Conservation (phyloP, 2,329 filamentous ascomycete species). For the Paramyrothecium sp. region DNA sequence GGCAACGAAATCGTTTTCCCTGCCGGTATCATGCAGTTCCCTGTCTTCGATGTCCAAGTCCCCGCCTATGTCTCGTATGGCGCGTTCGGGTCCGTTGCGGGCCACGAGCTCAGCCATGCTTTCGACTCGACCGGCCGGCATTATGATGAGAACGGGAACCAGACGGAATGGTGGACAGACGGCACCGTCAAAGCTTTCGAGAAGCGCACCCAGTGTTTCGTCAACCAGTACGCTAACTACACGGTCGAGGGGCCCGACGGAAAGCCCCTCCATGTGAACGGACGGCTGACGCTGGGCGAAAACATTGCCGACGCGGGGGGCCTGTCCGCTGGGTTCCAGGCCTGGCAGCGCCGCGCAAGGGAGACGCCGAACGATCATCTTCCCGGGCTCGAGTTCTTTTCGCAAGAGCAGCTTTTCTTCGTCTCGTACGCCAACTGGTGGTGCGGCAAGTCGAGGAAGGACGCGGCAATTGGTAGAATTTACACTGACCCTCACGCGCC, state of each 20-base stretch:
- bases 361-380: constrained; percentile 51
- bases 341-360: constrained; percentile 60
- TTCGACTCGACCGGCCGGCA: constrained; percentile 66
- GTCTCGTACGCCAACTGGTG: constrained; percentile 63
- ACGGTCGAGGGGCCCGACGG: constrained; percentile 55
- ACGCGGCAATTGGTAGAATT: constrained; percentile 54
- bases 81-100: constrained; percentile 65
- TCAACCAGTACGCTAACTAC: constrained; percentile 65
- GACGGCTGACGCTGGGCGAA: constrained; percentile 62
- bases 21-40: constrained; percentile 64
- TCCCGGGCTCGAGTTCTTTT: constrained; percentile 61
- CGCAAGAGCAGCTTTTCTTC: constrained; percentile 69
- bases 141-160: constrained; percentile 64
- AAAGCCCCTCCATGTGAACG: constrained; percentile 59
- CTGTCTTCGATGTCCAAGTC: constrained; percentile 61
- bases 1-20: constrained; percentile 66
- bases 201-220: constrained; percentile 61
- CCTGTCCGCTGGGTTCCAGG: constrained; percentile 58
- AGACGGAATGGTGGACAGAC: constrained; percentile 66
- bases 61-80: constrained; percentile 68
- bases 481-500: constrained; percentile 67
- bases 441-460: constrained; percentile 64
- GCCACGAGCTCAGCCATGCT: constrained; percentile 69
- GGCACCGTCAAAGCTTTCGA: constrained; percentile 57
- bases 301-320: constrained; percentile 73